Base-by-base conservation (phyloP, 495 filamentous ascomycete species). In the Monascus purpureus region DNA sequence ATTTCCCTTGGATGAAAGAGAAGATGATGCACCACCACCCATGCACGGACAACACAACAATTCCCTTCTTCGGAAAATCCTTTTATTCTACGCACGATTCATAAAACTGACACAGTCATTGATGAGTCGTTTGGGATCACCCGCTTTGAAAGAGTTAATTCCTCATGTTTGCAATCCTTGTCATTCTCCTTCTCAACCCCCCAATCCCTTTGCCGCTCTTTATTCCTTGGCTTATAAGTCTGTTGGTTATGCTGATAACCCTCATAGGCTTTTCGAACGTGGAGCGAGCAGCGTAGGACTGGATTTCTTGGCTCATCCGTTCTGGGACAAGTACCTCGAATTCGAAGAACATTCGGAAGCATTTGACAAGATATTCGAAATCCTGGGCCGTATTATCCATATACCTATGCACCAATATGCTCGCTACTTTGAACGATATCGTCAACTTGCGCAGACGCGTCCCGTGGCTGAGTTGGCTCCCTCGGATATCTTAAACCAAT, bases 251-350 rank as follows among this genome's bases (percentile, higher is more conserved):
- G 41, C 65, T 71, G 33, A 70, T 52, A 13, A 35, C 6, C 8
- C 26, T 27, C 20, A 31, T 53, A 97, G 92, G 33, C 71, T 99
- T 4, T 99, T 94, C 47, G 92, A 96, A 55, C 79, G 92, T 45
- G 90, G 77, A 31, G 87, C 85, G 11, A 70, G 65, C 25, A 73
- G 70, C 43, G 85, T 94, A 13, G 90, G 92, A 11, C 68, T 95
- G 18, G 90, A 99, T 55, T 99, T 94, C 52, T 68, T 92, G 6
- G 75, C 85, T 3, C 85, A 95, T 48, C 85, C 84, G 0, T 95
- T 99, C 65, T 99, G 90, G 90, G 92, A 96, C 47, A 96, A 94
- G 57, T 99, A 93, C 45, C 70, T 96, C 32, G 90, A 95, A 45
- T 96, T 86, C 45, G 90, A 96, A 47, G 85, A 93, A 46, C 75